Percentiles rank a stretch among this genome's conserved stretches.
These are phyloP conservation scores for Salmacisia buchloeana DNA, from an alignment of 1,284 basidiomycete genomes.

Conservation along the genomic window DNA sequence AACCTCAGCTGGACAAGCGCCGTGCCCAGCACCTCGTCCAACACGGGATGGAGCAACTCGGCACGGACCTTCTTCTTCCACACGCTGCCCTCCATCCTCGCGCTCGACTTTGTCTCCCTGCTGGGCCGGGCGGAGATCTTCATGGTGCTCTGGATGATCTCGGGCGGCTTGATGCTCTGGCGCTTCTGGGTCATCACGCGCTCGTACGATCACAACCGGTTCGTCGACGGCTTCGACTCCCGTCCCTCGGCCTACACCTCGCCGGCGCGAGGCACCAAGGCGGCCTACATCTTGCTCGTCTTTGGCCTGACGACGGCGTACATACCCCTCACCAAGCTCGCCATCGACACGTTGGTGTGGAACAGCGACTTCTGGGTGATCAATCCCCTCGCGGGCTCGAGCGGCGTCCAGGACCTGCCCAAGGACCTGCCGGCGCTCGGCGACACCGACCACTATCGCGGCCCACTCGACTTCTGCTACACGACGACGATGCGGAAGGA, in stretches of 20 bases:
- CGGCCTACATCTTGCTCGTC: conserved; percentile 34
- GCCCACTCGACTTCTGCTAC: conserved; percentile 71
- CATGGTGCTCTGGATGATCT: conserved; percentile 27
- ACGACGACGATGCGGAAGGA: conserved; percentile 61
- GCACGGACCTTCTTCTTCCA: conserved; percentile 24
- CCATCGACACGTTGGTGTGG: conserved; percentile 43
- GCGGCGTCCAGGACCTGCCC: conserved; percentile 52
- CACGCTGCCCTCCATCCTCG: conserved; percentile 33
- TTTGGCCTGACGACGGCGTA: conserved; percentile 35
- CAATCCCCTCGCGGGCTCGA: conserved; percentile 62
- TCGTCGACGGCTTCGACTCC: conserved; percentile 36
- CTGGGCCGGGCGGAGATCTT: conserved; percentile 38
- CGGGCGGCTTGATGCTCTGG: conserved; percentile 25
- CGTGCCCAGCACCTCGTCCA: not conserved
- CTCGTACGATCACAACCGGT: conserved; percentile 34
- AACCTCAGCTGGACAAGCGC: conserved; percentile 26
- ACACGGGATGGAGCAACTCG: not conserved
- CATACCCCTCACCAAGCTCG: conserved; percentile 43
- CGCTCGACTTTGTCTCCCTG: conserved; percentile 39
- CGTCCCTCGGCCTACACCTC: conserved; percentile 38
- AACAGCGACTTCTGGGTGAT: conserved; percentile 41
- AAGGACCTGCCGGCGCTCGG: conserved; percentile 57
- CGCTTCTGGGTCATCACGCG: conserved; percentile 35
- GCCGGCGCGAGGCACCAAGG: conserved; percentile 29
- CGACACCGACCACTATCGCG: conserved; percentile 55